Base-by-base conservation (phyloP, 257 asterid species). In the Scutellaria minor region DNA sequence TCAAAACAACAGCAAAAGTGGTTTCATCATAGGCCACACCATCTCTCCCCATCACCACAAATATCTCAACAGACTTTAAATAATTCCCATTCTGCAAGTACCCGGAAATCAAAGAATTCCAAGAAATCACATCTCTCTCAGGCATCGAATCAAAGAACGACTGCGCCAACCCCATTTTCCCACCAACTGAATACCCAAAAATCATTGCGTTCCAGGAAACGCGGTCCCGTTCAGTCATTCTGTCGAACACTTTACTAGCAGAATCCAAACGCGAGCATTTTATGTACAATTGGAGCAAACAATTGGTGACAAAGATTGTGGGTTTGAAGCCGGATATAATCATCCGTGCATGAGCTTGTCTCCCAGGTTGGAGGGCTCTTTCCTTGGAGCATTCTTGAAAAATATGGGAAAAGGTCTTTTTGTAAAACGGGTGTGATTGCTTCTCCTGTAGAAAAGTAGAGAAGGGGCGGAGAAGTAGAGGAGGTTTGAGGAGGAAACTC, bases 41-140 rank as follows among this genome's bases (percentile, higher is more conserved):
- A 59, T 81, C 92, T 70, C 85, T 90, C 61, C 86, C 80, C 97
- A 88, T 88, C 51, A 42, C 73, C 44, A 78, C 12, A 67, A 87
- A 93, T 50, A 85, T 68, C 77, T 83, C 81, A 48, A 85, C 72
- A 0, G 98, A 68, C 62, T 70, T 77, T 15, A 72, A 27, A 70
- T 59, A 80, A 66, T 79, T 73, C 62, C 89, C 85, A 72, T 90
- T 86, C 75, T 82, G 93, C 83, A 86, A 63, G 75, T 92, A 82
- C 66, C 95, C 97, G 2, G 98, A 90, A 56, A 92, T 87, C 85
- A 92, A 72, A 61, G 98, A 83, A 67, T 92, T 92, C 98, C 97
- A 90, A 0, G 97, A 90, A 66, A 92, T 80, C 66, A 81, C 96
- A 78, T 92, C 96, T 77, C 85, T 87, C 77, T 82, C 84, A 35